Conservation (phyloP, 371 early-diverging fungal genomes). For the Zopfochytrium polystomum region DNA sequence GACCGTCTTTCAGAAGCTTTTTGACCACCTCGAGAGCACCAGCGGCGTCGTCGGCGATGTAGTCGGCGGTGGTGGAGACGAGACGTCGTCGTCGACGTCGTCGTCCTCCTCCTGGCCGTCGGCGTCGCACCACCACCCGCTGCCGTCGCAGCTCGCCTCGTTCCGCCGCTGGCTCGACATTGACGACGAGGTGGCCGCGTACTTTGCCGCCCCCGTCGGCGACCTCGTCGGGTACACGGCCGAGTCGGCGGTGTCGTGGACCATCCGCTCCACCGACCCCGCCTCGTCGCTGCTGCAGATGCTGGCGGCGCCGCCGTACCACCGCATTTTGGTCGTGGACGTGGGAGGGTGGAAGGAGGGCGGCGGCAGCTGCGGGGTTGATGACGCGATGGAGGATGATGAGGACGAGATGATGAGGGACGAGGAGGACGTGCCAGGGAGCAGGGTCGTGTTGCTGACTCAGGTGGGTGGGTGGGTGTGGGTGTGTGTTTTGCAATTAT, state of each 20-base stretch:
- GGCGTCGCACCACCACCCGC: too few species aligned
- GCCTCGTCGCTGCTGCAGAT: slow-evolving; percentile 38
- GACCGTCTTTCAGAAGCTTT: slow-evolving; percentile 44
- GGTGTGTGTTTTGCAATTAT: neutral
- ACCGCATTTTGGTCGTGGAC: slow-evolving; percentile 45
- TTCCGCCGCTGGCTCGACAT: slow-evolving; percentile 19
- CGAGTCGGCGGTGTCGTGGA: slow-evolving; percentile 38
- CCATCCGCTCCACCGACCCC: slow-evolving; percentile 36
- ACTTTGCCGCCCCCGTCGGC: slow-evolving; percentile 25
- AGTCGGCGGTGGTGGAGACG: too few species aligned
- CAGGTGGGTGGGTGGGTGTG: neutral
- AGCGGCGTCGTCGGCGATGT: too few species aligned
- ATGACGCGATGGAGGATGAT: neutral
- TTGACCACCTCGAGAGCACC: slow-evolving; percentile 38
- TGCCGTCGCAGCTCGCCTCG: neutral
- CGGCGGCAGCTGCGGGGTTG: too few species aligned
- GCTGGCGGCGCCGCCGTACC: slow-evolving; percentile 33
- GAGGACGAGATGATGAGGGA: neutral
- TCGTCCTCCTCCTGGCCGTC: too few species aligned
- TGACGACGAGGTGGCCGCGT: slow-evolving; percentile 17
- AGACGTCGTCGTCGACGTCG: too few species aligned
- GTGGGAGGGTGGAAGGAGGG: too few species aligned
- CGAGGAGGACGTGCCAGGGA: neutral
- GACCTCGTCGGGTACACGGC: slow-evolving; percentile 35
- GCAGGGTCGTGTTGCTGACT: neutral